Base-by-base conservation (phyloP, 495 filamentous ascomycete genomes). In the Penicillium argentinense region DNA sequence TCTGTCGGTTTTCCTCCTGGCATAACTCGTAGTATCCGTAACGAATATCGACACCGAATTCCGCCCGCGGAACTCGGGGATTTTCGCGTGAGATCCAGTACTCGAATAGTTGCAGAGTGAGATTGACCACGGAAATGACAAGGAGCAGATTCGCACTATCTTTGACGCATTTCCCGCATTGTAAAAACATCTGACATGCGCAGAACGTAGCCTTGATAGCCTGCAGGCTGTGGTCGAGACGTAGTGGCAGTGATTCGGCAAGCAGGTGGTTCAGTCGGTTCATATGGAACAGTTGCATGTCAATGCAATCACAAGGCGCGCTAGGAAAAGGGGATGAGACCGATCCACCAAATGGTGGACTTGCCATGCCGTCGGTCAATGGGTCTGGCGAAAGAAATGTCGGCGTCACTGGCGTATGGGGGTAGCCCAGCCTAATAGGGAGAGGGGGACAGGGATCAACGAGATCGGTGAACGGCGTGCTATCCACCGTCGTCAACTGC, bases 1-100 rank as follows among this genome's bases (percentile, higher is more conserved):
- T 62, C 11, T 59, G 64, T 2, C 54, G 57, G 19, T 62, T 62
- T 34, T 73, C 69, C 11, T 68, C 64, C 1, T 52, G 53, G n/a
- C 57, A 53, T 18, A 65, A 49, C 45, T 71, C 68, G 49, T 73
- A 73, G 54, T 67, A 60, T 18, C 69, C 69, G 42, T 73, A 73
- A 16, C 58, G 55, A 26, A 71, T 55, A 16, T 54, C 48, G 40
- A 53, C 28, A 2, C 51, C 47, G 14, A 55, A 40, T 33, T 62
- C 56, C 19, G 51, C 54, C 28, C 48, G 54, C 14, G 37, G 49
- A 4, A 33, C 32, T n/a, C 29, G 55, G 7, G 45, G 47, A 13
- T 47, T 57, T 42, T 66, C 63, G 12, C 62, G 63, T 23, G 60
- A 60, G 11, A 69, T 54, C 57, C 64, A 67, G 41, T 60, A 64